Conservation (phyloP, 352 stramenopile species). For the Phytophthora melonis region DNA sequence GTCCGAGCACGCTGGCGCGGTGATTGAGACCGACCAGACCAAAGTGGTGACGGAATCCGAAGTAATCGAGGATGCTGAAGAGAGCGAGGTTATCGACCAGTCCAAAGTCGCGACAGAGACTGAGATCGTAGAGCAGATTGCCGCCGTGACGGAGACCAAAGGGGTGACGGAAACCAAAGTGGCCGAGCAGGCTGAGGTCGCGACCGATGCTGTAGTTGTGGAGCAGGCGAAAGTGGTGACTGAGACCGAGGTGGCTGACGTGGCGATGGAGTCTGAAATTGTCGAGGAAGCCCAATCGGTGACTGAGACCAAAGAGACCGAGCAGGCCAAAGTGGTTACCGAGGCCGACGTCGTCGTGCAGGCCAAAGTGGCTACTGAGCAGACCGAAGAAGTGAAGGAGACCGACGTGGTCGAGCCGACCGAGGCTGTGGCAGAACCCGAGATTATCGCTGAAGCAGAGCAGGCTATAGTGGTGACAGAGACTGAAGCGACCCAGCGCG, state of each 20-base stretch:
- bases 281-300: not conserved
- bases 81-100: too few relatives aligned
- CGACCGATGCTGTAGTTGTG: too few relatives aligned
- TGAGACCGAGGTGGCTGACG: too few relatives aligned
- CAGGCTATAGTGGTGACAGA: not conserved
- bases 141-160: not conserved
- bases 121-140: not conserved
- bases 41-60: not conserved
- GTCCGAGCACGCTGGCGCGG: not conserved
- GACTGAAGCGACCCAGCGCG: not conserved
- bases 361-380: not conserved
- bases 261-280: not conserved
- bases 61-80: not conserved
- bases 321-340: not conserved
- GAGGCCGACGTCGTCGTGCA: not conserved
- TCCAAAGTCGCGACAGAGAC: not conserved
- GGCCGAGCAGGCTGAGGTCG: too few relatives aligned
- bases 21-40: not conserved
- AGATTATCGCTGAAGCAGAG: not conserved
- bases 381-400: not conserved
- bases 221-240: too few relatives aligned
- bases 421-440: not conserved
- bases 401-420: not conserved
- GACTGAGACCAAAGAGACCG: not conserved
- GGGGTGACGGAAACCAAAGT: not conserved